These are phyloP conservation scores for Ascochyta lentis DNA, from an alignment of 2,329 filamentous ascomycete genomes.

Conservation along the genomic window DNA sequence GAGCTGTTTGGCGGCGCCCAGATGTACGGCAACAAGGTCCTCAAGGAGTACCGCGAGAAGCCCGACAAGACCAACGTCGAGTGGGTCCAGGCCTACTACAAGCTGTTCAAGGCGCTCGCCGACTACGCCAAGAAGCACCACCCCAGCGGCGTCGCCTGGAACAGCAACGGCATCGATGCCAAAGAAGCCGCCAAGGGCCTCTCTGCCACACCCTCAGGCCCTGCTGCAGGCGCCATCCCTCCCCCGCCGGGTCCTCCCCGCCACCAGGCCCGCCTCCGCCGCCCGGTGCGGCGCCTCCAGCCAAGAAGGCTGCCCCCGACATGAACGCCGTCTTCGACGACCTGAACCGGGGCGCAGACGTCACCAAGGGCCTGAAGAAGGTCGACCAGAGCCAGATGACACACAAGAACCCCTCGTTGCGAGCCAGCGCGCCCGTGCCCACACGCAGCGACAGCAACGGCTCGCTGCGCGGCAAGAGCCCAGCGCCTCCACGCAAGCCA, in stretches of 20 bases:
- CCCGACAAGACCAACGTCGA: conserved; percentile 75
- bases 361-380: conserved; percentile 88
- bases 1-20: conserved; percentile 84
- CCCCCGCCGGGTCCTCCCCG: conserved; percentile 72
- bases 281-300: conserved; percentile 57
- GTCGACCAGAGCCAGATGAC: conserved; percentile 97
- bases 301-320: conserved; percentile 61
- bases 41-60: conserved; percentile 89
- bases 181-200: conserved; percentile 70
- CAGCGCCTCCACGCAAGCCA: conserved; percentile 75
- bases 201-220: conserved; percentile 51
- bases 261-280: conserved; percentile 57
- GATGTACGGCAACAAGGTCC: conserved; percentile 92
- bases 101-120: conserved; percentile 81
- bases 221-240: conserved; percentile 64
- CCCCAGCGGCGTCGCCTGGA: conserved; percentile 83
- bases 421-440: conserved; percentile 74
- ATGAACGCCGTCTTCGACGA: conserved; percentile 90
- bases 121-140: conserved; percentile 88
- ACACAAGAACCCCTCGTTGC: conserved; percentile 92
- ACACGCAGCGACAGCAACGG: conserved; percentile 60
- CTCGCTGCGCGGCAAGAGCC: conserved; percentile 74
- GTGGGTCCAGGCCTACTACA: conserved; percentile 93
- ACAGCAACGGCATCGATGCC: conserved; percentile 75
- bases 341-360: conserved; percentile 85